Evolutionary conservation across 1,284 basidiomycete species (phyloP).

Genomic region (Vanrija sp.): DNA sequence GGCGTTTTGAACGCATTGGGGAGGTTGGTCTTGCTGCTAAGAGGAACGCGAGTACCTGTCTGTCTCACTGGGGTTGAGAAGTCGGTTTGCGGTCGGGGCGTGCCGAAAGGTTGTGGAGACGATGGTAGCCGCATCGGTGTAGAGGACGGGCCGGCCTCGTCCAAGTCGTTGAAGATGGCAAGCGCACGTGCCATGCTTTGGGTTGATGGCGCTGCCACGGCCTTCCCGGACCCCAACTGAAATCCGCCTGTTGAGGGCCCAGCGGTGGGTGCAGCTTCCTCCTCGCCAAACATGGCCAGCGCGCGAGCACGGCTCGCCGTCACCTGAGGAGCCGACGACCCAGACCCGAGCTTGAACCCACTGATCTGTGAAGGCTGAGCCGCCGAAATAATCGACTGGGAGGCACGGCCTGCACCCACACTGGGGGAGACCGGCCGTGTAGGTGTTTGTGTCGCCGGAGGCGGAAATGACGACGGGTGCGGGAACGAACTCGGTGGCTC

Average conservation of each 20-base stretch:
- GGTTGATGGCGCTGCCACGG: neutral
- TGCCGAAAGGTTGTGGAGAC: neutral
- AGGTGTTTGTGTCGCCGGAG: no score
- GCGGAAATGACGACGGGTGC: no score
- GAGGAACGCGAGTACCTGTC: no score
- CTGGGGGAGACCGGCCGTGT: no score
- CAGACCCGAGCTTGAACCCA: constrained; percentile 15
- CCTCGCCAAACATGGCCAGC: constrained; percentile 11
- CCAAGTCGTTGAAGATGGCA: constrained; percentile 1
- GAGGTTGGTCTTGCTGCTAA: constrained; percentile 15
- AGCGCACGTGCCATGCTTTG: constrained; percentile 1
- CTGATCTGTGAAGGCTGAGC: neutral
- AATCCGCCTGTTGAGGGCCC: neutral
- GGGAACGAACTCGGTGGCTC: no score
- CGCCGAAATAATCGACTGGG: no score
- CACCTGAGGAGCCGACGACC: neutral
- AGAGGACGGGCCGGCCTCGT: neutral
- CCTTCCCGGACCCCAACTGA: constrained; percentile 1
- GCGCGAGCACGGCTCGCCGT: constrained; percentile 5
- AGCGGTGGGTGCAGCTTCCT: neutral
- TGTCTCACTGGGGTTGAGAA: no score
- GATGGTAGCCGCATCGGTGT: neutral
- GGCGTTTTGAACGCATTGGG: constrained; percentile 22
- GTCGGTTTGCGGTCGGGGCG: neutral
- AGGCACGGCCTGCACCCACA: no score